These are phyloP conservation scores for Cutaneotrichosporon mucoides DNA, from an alignment of 1,284 basidiomycete species.

Conservation along the genomic window DNA sequence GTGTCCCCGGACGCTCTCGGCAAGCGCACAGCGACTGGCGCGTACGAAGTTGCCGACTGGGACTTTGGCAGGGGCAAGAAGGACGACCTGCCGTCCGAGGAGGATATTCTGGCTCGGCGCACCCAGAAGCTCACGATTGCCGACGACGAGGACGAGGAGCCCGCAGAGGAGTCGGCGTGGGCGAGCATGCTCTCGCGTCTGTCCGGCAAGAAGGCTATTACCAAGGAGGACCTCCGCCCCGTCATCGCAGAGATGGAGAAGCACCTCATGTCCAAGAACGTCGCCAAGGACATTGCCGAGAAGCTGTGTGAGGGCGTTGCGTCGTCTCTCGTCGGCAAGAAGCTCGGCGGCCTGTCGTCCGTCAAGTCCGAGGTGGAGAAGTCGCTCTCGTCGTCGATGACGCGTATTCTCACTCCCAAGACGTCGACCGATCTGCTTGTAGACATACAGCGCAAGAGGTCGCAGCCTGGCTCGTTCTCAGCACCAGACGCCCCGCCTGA, in stretches of 20 bases:
- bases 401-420: slow-evolving; percentile 91
- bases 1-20: slow-evolving; percentile 51
- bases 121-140: slow-evolving; percentile 47
- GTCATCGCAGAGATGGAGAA: slow-evolving; percentile 92
- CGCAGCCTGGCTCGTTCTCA: slow-evolving; percentile 62
- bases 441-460: slow-evolving; percentile 55
- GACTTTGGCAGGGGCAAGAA: slow-evolving; percentile 56
- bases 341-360: slow-evolving; percentile 78
- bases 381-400: slow-evolving; percentile 81
- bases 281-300: slow-evolving; percentile 90
- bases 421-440: slow-evolving; percentile 92
- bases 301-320: slow-evolving; percentile 93
- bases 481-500: slow-evolving; percentile 56
- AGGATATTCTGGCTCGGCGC: slow-evolving; percentile 41
- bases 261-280: slow-evolving; percentile 98
- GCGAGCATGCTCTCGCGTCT: slow-evolving; percentile 72
- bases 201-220: slow-evolving; percentile 74
- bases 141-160: slow-evolving; percentile 20
- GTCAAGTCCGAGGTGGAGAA: slow-evolving; percentile 78
- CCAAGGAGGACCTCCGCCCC: slow-evolving; percentile 76
- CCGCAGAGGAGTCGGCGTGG: slow-evolving; percentile 27
- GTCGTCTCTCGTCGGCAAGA: slow-evolving; percentile 81
- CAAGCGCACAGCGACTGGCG: slow-evolving; percentile 69
- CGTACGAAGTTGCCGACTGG: slow-evolving; percentile 94
- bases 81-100: slow-evolving; percentile 51